A percentile compares a stretch with the other conserved stretches of the same genome.
phyloP scores from a whole-genome alignment of 257 asterid genomes.

The Salvia rosmarinus region DNA sequence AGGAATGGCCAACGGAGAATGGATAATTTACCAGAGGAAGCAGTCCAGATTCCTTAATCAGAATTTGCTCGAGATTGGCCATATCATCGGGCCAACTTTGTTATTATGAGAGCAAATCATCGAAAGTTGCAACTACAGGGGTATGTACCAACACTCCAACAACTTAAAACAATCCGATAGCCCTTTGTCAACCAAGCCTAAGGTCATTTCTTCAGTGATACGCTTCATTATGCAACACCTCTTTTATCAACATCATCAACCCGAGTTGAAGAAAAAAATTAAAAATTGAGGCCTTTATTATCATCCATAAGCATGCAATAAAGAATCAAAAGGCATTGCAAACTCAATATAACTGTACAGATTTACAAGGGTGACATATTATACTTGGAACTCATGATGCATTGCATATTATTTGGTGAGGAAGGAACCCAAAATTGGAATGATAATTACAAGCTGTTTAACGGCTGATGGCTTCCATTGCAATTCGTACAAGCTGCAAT shows the following conservation, averaged over 20 bases:
- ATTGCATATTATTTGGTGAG: constrained; percentile 28
- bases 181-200: constrained; percentile 32
- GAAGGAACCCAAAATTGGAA: constrained; percentile 37
- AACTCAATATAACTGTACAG: constrained; percentile 57
- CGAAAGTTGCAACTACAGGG: constrained; percentile 17
- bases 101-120: constrained; percentile 17
- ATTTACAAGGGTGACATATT: constrained; percentile 48
- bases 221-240: constrained; percentile 34
- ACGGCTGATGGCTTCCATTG: constrained; percentile 75
- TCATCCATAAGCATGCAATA: constrained; percentile 38
- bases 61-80: constrained; percentile 26
- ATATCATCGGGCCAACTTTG: neutral
- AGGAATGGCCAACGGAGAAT: neutral
- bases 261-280: constrained; percentile 30
- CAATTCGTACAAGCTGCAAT: constrained; percentile 83
- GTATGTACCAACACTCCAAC: constrained; percentile 28
- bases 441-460: constrained; percentile 39
- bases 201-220: constrained; percentile 26
- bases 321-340: constrained; percentile 39
- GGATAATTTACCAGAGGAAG: constrained; percentile 39
- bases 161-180: constrained; percentile 31
- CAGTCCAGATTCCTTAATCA: constrained; percentile 26
- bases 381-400: constrained; percentile 37
- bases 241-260: constrained; percentile 36
- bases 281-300: constrained; percentile 33